A percentile compares a stretch with the other conserved stretches of the same genome.
Evolutionary conservation across 2,329 filamentous ascomycete genomes (phyloP).

Genomic region (Beauveria caledonica): DNA sequence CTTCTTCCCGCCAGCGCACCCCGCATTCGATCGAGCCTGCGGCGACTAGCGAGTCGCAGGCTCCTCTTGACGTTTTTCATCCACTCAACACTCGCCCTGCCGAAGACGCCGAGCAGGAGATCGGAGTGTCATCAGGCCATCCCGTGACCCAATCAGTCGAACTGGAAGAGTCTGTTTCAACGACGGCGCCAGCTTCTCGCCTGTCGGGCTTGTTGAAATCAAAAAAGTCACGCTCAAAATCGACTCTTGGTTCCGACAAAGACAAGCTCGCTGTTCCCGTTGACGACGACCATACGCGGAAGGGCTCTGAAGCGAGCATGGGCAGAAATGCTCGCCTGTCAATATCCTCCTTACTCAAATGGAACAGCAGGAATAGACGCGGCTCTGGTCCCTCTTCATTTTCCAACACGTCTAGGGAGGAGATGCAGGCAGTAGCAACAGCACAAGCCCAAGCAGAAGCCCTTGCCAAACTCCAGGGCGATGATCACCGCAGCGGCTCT

Average conservation of each 20-base stretch:
- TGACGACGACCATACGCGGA: conserved; percentile 42
- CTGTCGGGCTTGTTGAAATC: conserved; percentile 34
- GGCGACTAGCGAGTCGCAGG: conserved; percentile 17
- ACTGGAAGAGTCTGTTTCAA: conserved; percentile 11
- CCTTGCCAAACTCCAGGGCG: conserved; percentile 27
- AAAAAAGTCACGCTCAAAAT: conserved; percentile 42
- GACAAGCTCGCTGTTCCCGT: conserved; percentile 33
- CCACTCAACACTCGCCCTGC: conserved; percentile 20
- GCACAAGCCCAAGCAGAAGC: conserved; percentile 22
- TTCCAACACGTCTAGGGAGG: conserved; percentile 84
- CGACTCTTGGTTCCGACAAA: conserved; percentile 35
- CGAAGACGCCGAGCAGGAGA: conserved; percentile 16
- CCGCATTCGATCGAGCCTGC: conserved; percentile 19
- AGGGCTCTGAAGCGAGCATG: conserved; percentile 47
- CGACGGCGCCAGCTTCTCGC: conserved; percentile 19
- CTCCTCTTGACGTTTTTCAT: conserved; percentile 23
- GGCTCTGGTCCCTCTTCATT: conserved; percentile 64
- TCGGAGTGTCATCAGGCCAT: neutral
- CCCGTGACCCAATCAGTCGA: neutral
- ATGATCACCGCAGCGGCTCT: conserved; percentile 19
- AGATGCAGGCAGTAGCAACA: conserved; percentile 47
- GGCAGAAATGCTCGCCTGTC: conserved; percentile 36
- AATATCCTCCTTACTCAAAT: conserved; percentile 70
- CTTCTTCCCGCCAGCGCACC: conserved; percentile 43
- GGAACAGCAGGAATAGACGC: conserved; percentile 52